Evolutionary conservation across 2,329 filamentous ascomycete species (phyloP), one percentile per base, ranked within the genome.

Genomic region (Botrytis fragariae): DNA sequence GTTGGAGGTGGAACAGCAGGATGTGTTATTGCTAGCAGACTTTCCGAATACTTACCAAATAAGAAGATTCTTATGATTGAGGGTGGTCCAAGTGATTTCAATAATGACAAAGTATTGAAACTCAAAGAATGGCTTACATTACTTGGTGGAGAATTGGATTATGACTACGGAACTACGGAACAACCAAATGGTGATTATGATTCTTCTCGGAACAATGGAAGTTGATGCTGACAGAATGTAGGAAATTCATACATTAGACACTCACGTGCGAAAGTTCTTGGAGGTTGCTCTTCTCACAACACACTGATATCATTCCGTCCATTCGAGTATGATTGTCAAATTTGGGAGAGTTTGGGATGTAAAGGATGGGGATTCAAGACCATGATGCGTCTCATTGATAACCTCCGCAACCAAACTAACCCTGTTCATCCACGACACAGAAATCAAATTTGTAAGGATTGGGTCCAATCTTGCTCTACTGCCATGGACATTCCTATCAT

Each of bases 281-380:
- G 94, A 78, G 94, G 94, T 77, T 97, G 94, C 87, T 97, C 94
- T 62, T 95, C 92, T 74, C 94, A 97, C 87, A 97, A 97, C 84
- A 97, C 94, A 32, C 87, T 97, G 79, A 97, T 97, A 83, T 96
- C 93, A 29, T 97, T 97, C 88, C 90, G 94, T 39, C 93, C 94
- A 12, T 97, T 97, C 81, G 90, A 94, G 82, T 95, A 97, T 82
- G 94, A 97, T 83, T 89, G 93, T 84, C 88, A 93, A 80, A 88
- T 93, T 78, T 97, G 94, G 94, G 91, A 95, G 79, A 88, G 88
- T 45, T 86, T 93, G 80, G 94, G 94, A 75, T 94, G 92, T 84
- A 89, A 88, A 81, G 94, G 94, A 79, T 97, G 94, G 94, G 90
- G 88, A 80, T 97, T 97, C 84, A 90, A 93, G 81, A 93, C 89